Base-by-base conservation (phyloP, 2,329 filamentous ascomycete species). In the Epichloe bromicola region DNA sequence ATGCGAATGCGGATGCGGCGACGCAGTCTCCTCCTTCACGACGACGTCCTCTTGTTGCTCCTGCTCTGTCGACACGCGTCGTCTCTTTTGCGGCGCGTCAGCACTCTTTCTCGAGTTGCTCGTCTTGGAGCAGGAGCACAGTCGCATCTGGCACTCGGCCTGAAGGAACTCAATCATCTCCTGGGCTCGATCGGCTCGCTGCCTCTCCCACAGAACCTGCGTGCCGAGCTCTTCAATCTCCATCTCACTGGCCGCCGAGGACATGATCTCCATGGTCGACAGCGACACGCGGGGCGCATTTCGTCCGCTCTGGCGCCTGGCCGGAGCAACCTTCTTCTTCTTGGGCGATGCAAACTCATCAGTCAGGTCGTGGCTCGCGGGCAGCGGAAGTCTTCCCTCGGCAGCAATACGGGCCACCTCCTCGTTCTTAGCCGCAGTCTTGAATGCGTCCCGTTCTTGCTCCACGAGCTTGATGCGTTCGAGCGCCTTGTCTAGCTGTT, bases 111-210 rank as follows among this genome's bases (percentile, higher is more conserved):
- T 53, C 23, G 48, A 46, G 51, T 59, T 59, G 7, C 30, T 54
- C 0, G 60, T 57, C 51, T 70, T 75, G 53, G 70, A 75, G 61
- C 82, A 84, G 1, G 76, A 70, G 68, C 85, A 88, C 65, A 77
- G 80, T 45, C 76, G 74, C 56, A 89, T 75, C 47, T 80, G 74
- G 63, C 84, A 88, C 63, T 91, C 86, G 50, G 85, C 76, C 61
- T 86, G 79, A 62, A 90, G 72, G 65, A 88, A 90, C 34, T 89
- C 83, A 46, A 88, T 74, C 60, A 85, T 79, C 54, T 88, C 85
- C 55, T 84, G 74, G 0, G 85, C 83, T 7, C 83, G 77, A 55
- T 85, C 75, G 10, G 85, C 82, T 50, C 83, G 74, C 61, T 79
- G 76, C 68, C 77, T 70, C 65, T 79, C 78, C 75, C 77, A 81